A percentile compares a stretch with the other conserved stretches of the same genome.
Conservation (phyloP, 1,284 basidiomycete genomes). For the Cystobasidium pallidum region DNA sequence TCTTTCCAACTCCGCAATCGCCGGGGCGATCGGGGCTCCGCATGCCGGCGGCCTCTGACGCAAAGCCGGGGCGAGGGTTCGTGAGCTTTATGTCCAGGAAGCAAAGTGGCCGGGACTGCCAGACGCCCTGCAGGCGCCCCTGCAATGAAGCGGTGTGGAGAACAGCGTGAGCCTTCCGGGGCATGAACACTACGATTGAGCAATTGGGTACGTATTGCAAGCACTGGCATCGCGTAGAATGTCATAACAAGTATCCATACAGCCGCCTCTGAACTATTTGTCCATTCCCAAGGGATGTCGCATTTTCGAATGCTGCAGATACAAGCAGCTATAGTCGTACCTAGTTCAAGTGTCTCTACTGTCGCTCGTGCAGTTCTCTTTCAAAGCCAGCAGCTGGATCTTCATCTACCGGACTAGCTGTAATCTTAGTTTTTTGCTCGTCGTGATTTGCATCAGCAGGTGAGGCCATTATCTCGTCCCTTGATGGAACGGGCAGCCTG, state of each 20-base stretch:
- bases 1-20: not conserved
- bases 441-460: conserved; percentile 25
- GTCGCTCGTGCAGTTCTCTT: conserved; percentile 31
- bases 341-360: conserved; percentile 4
- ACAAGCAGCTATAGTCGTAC: too few species aligned
- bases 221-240: too few species aligned
- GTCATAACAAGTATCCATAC: too few species aligned
- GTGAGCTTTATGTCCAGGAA: not conserved
- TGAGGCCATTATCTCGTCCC: conserved; percentile 49
- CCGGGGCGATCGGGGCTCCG: conserved; percentile 5
- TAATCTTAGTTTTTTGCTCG: conserved; percentile 42
- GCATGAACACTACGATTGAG: too few species aligned
- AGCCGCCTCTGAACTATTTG: too few species aligned
- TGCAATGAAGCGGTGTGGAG: not conserved
- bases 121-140: not conserved
- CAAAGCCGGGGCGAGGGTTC: conserved; percentile 3
- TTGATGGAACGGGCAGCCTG: conserved; percentile 49
- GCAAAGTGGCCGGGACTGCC: not conserved
- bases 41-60: not conserved
- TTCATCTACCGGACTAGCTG: conserved; percentile 37
- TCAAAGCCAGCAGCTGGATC: conserved; percentile 44
- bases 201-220: too few species aligned
- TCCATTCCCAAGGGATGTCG: too few species aligned
- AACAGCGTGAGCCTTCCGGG: not conserved
- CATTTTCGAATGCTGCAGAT: too few species aligned